A percentile compares a stretch with the other conserved stretches of the same genome.
Conservation (phyloP, 306 rosid genomes). For the Lotus japonicus region DNA sequence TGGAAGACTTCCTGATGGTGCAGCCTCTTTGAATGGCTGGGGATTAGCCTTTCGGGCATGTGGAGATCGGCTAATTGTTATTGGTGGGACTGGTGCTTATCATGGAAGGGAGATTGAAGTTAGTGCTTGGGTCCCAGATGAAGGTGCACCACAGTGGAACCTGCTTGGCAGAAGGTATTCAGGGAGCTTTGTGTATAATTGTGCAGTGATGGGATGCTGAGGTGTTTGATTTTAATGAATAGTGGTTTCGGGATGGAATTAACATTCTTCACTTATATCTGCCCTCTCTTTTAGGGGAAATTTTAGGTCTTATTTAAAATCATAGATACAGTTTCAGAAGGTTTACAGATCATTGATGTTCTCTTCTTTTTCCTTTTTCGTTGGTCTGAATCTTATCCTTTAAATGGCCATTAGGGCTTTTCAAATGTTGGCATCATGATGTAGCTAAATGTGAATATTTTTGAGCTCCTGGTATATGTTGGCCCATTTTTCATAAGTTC, state of each 20-base stretch:
- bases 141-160: slow-evolving; percentile 47
- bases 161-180: slow-evolving; percentile 37
- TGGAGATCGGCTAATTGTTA: slow-evolving; percentile 49
- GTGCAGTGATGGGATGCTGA: slow-evolving; percentile 83
- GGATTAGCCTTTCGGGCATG: slow-evolving; percentile 73
- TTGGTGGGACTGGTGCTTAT: slow-evolving; percentile 41
- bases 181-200: slow-evolving; percentile 62
- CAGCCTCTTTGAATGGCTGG: slow-evolving; percentile 52
- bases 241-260: slow-evolving; percentile 27
- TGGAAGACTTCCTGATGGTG: slow-evolving; percentile 56
- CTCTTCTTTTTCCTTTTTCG: neutral
- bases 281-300: slow-evolving; percentile 35
- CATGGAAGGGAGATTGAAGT: slow-evolving; percentile 36
- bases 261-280: slow-evolving; percentile 30
- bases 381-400: slow-evolving; percentile 22
- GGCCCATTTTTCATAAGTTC: slow-evolving; percentile 32
- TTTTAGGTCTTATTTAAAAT: slow-evolving; percentile 28
- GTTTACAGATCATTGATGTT: slow-evolving; percentile 22
- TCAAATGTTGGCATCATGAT: slow-evolving; percentile 38
- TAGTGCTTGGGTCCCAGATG: slow-evolving; percentile 49
- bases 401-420: slow-evolving; percentile 31
- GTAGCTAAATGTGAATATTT: slow-evolving; percentile 37
- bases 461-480: slow-evolving; percentile 34
- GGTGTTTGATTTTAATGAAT: neutral
- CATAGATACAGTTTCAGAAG: slow-evolving; percentile 37